phyloP scores from a whole-genome alignment of 1,284 basidiomycete genomes.

The Rhodotorula glutinis region DNA sequence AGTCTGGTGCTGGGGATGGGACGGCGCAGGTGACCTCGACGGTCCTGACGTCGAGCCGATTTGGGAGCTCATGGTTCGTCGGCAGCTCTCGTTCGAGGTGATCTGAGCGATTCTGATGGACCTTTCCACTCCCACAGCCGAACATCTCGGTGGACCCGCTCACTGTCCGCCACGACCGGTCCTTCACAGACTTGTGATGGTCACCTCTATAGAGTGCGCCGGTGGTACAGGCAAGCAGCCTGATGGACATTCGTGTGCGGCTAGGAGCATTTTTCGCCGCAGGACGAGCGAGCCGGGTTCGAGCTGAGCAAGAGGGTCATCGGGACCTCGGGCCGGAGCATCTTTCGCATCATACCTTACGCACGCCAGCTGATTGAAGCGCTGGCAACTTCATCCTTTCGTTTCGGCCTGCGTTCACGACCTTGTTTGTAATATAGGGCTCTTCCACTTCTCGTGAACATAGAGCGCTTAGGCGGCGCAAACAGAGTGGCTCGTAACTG shows the following conservation, averaged over 20 bases:
- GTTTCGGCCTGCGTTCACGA: too few relatives aligned
- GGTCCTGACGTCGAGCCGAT: slow-evolving; percentile 80
- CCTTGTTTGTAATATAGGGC: too few relatives aligned
- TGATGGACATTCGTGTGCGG: not conserved
- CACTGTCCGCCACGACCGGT: slow-evolving; percentile 69
- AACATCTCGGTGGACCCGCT: slow-evolving; percentile 62
- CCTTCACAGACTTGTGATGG: slow-evolving; percentile 41
- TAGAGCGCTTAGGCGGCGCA: too few relatives aligned
- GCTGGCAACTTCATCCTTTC: too few relatives aligned
- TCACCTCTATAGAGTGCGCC: too few relatives aligned
- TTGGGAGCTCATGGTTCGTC: slow-evolving; percentile 69
- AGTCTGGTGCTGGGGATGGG: slow-evolving; percentile 99
- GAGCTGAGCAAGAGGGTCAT: too few relatives aligned
- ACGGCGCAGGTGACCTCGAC: slow-evolving; percentile 90
- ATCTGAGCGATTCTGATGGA: not conserved
- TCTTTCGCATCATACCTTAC: too few relatives aligned
- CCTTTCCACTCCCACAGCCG: slow-evolving; percentile 45
- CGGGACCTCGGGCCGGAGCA: too few relatives aligned
- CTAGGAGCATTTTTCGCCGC: not conserved
- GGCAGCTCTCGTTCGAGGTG: not conserved
- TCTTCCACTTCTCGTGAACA: too few relatives aligned
- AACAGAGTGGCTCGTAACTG: too few relatives aligned
- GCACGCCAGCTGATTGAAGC: too few relatives aligned
- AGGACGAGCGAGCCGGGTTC: too few relatives aligned
- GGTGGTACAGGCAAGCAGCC: not conserved